A percentile compares a stretch with the other conserved stretches of the same genome.
These are phyloP conservation scores for Saccharomyces hybrid DNA, from an alignment of 1,139 yeast species.

Conservation along the genomic window DNA sequence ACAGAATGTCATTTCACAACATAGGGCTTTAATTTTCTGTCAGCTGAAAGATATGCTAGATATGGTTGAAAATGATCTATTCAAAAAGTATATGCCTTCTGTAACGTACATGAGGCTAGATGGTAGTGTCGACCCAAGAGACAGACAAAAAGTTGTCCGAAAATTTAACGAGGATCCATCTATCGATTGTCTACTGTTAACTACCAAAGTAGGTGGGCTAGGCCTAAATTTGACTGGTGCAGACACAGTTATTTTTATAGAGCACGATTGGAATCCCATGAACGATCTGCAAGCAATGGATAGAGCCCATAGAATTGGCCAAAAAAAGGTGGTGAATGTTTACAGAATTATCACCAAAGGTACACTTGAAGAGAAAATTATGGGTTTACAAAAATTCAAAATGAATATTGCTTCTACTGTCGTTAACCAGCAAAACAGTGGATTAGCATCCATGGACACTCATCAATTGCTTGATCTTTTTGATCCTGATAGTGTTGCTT, in stretches of 20 bases:
- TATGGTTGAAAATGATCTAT: slow-evolving; percentile 83
- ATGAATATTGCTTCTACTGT: slow-evolving; percentile 95
- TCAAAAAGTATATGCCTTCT: slow-evolving; percentile 76
- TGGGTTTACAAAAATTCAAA: slow-evolving; percentile 97
- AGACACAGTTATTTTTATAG: slow-evolving; percentile 95
- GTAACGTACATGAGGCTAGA: slow-evolving; percentile 94
- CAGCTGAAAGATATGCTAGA: slow-evolving; percentile 97
- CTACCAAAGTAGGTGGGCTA: slow-evolving; percentile 97
- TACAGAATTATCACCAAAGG: slow-evolving; percentile 86
- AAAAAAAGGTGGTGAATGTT: slow-evolving; percentile 93
- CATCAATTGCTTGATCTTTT: slow-evolving; percentile 87
- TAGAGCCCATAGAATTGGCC: slow-evolving; percentile 96
- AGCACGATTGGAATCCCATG: slow-evolving; percentile 99
- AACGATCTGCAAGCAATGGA: slow-evolving; percentile 99
- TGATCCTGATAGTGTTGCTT: slow-evolving; percentile 44
- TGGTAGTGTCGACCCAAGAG: slow-evolving; percentile 89
- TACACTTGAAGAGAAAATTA: slow-evolving; percentile 92
- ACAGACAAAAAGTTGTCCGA: slow-evolving; percentile 83
- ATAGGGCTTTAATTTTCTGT: slow-evolving; percentile 90
- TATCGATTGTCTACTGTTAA: slow-evolving; percentile 80
- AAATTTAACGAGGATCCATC: slow-evolving; percentile 95
- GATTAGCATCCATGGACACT: slow-evolving; percentile 92
- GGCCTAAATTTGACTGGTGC: slow-evolving; percentile 97
- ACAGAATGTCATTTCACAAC: slow-evolving; percentile 79
- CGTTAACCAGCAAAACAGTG: slow-evolving; percentile 93